Conservation (phyloP, 2,329 filamentous ascomycete species). For the Monascus ruber region DNA sequence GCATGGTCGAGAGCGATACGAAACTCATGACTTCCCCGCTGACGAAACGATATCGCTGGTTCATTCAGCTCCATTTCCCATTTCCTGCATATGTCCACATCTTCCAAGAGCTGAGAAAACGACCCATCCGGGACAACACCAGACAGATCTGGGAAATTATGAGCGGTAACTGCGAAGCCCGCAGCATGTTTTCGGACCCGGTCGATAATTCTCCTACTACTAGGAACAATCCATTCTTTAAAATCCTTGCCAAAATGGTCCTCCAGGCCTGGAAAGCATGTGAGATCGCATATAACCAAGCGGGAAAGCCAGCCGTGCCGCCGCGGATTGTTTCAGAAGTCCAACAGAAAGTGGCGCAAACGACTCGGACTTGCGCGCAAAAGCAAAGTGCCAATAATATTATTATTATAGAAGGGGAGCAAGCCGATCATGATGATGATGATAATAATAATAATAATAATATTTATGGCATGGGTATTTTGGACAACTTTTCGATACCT, state of each 20-base stretch:
- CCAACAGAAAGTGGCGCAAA: constrained; percentile 10
- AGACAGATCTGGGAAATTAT: constrained; percentile 34
- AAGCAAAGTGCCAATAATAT: not conserved
- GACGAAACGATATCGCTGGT: constrained; percentile 33
- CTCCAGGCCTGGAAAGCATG: no score
- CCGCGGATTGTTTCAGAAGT: constrained; percentile 21
- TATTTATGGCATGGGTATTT: no score
- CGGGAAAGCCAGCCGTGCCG: not conserved
- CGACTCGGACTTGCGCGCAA: not conserved
- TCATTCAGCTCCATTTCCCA: constrained; percentile 35
- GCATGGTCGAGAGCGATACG: constrained; percentile 38
- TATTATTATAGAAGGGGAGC: not conserved
- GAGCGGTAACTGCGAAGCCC: constrained; percentile 34
- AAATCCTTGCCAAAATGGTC: no score
- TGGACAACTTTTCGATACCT: constrained; percentile 1
- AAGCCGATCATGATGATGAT: not conserved
- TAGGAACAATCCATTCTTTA: no score
- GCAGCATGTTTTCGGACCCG: constrained; percentile 8
- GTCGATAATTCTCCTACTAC: no score
- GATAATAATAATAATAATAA: not conserved
- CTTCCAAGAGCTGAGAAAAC: constrained; percentile 29
- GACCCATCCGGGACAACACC: constrained; percentile 25
- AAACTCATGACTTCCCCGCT: constrained; percentile 32
- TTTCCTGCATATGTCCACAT: constrained; percentile 40
- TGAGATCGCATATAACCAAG: no score